Base-by-base conservation (phyloP, 164 flowering plant species). In the Protea cynaroides region DNA sequence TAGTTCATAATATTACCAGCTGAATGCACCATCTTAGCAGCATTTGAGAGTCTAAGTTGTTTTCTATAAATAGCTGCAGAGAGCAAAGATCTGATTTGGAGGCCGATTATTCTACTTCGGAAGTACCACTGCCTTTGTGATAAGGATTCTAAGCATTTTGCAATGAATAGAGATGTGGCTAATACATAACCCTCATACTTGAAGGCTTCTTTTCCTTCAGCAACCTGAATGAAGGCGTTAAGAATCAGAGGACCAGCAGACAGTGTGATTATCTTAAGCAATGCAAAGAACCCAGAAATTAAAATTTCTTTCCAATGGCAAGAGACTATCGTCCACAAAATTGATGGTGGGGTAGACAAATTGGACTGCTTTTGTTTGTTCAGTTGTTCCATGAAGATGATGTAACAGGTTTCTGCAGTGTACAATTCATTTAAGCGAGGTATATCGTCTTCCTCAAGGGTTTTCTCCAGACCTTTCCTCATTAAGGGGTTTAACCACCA, bases 401-500 rank as follows among this genome's bases (percentile, higher is more conserved):
- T 52, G 69, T 81, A 86, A 61, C 87, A 82, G 3, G 77, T 69
- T 63, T 77, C 49, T 15, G 88, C 92, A 56, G 62, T 78, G 68
- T 83, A 90, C 23, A 5, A 77, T 62, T 49, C 38, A 8, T 80
- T 68, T 59, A 88, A 64, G 3, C 23, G 24, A 4, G 96, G 92
- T 46, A 88, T 64, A 37, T 86, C 84, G 21, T 64, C 63, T 12
- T 82, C 83, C 52, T 77, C 77, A 11, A 86, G 79, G 1, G 76
- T 63, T 64, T 81, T 83, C 71, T 65, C 55, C 25, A 60, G 72
- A 11, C 92, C 95, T 37, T 62, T 78, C 63, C 74, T 76, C 81
- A 88, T 65, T 61, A 88, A 43, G 1, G 90, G 73, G 78, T 80
- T 86, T 70, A 88, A 43, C 95, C 92, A 88, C 90, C 85, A 80